A percentile compares a stretch with the other conserved stretches of the same genome.
Conservation (phyloP, 305 asterid genomes). For the Plantago coronopus region DNA sequence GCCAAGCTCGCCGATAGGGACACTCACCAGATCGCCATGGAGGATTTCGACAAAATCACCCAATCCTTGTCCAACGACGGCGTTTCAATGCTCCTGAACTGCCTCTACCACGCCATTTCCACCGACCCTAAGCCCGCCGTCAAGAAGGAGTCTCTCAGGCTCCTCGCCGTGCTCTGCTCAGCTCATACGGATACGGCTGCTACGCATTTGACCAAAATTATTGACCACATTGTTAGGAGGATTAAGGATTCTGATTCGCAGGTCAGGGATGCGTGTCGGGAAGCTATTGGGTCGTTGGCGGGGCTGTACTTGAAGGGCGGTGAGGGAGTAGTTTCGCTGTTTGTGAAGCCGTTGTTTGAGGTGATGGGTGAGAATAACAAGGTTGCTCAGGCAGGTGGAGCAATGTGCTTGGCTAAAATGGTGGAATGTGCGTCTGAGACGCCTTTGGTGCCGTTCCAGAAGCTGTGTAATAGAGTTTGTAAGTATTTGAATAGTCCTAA, state of each 20-base stretch:
- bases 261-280: slow-evolving; percentile 89
- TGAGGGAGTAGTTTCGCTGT: slow-evolving; percentile 69
- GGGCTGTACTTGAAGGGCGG: slow-evolving; percentile 73
- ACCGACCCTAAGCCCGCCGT: slow-evolving; percentile 83
- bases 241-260: slow-evolving; percentile 89
- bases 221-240: slow-evolving; percentile 71
- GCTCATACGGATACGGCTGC: slow-evolving; percentile 63
- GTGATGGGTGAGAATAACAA: slow-evolving; percentile 89
- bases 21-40: slow-evolving; percentile 98
- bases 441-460: slow-evolving; percentile 67
- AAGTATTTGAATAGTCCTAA: slow-evolving; percentile 74
- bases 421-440: slow-evolving; percentile 73
- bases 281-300: slow-evolving; percentile 75
- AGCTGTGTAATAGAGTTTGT: slow-evolving; percentile 77
- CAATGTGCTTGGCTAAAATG: slow-evolving; percentile 82
- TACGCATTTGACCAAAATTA: slow-evolving; percentile 80
- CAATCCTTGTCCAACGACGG: slow-evolving; percentile 76
- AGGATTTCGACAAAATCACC: slow-evolving; percentile 81
- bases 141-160: slow-evolving; percentile 79
- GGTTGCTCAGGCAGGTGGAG: slow-evolving; percentile 86
- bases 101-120: slow-evolving; percentile 74
- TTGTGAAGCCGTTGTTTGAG: slow-evolving; percentile 89
- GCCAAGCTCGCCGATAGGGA: slow-evolving; percentile 95
- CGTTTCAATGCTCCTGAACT: slow-evolving; percentile 80
- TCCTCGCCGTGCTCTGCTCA: slow-evolving; percentile 60